These are phyloP conservation scores for Pseudogymnoascus sp. DNA, from an alignment of 2,329 filamentous ascomycete genomes.

Conservation along the genomic window DNA sequence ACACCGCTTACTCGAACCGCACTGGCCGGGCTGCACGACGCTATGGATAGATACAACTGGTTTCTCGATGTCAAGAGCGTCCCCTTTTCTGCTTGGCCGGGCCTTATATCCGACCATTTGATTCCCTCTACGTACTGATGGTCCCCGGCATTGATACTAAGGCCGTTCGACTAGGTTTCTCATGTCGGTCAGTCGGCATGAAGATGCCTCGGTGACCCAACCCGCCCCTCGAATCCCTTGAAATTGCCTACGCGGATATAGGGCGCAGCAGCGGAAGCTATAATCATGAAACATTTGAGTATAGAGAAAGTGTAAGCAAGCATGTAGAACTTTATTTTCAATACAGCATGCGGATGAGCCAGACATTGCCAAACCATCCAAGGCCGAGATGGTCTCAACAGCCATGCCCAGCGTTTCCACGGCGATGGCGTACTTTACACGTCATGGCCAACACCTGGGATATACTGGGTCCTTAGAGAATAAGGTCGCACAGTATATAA, in stretches of 20 bases:
- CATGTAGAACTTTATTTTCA: neutral
- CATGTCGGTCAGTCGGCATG: neutral
- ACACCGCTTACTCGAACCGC: neutral
- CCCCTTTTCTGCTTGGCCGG: neutral
- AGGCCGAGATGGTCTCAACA: neutral
- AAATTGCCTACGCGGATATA: neutral
- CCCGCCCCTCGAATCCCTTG: neutral
- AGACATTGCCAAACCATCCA: neutral
- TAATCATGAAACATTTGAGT: neutral
- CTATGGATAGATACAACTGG: neutral
- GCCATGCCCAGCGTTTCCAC: neutral
- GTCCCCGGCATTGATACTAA: neutral
- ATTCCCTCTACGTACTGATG: neutral
- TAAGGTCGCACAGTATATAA: neutral
- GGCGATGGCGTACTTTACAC: neutral
- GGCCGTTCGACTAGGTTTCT: neutral
- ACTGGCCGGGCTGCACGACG: neutral
- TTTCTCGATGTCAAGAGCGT: neutral
- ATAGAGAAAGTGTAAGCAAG: neutral
- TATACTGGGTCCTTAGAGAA: neutral
- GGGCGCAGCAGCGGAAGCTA: neutral
- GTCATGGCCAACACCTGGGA: neutral
- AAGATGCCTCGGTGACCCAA: neutral
- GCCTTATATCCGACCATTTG: neutral
- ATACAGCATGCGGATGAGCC: neutral